Evolutionary conservation across 2,329 filamentous ascomycete species (phyloP).

Genomic region (Incumbomyces lentus): DNA sequence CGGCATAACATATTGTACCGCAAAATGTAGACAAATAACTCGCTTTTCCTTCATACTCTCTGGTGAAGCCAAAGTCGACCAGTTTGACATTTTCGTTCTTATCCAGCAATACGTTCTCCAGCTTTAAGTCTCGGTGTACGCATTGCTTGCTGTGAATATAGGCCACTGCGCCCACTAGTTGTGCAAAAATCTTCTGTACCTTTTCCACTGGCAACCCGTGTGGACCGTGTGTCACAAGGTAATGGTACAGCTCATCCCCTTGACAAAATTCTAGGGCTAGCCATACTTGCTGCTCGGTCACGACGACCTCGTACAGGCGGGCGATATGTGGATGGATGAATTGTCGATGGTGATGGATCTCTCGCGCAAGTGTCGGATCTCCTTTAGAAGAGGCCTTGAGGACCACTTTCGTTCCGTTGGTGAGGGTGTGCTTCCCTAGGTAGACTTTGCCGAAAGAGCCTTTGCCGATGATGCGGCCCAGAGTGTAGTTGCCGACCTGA

Average conservation of each 20-base stretch:
- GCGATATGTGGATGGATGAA: conserved; percentile 97
- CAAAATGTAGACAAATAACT: conserved; percentile 97
- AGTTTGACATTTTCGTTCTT: conserved; percentile 96
- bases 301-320: conserved; percentile 92
- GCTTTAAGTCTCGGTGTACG: conserved; percentile 90
- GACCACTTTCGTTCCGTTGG: conserved; percentile 95
- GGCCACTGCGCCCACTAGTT: conserved; percentile 85
- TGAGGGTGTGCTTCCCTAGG: conserved; percentile 89
- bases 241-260: conserved; percentile 97
- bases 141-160: conserved; percentile 94
- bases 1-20: conserved; percentile 93
- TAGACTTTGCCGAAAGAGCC: conserved; percentile 99
- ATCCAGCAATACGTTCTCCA: conserved; percentile 93
- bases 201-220: conserved; percentile 65
- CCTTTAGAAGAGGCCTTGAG: conserved; percentile 96
- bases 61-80: conserved; percentile 94
- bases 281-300: conserved; percentile 92
- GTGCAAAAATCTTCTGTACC: conserved; percentile 90
- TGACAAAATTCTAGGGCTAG: conserved; percentile 90
- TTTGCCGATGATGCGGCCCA: conserved; percentile 88
- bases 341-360: conserved; percentile 97
- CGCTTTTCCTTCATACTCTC: conserved; percentile 90
- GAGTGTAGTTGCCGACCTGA: conserved; percentile 86
- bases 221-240: conserved; percentile 70
- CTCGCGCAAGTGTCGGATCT: conserved; percentile 87